Base-by-base conservation (phyloP, 495 filamentous ascomycete genomes). In the Podospora sp. region DNA sequence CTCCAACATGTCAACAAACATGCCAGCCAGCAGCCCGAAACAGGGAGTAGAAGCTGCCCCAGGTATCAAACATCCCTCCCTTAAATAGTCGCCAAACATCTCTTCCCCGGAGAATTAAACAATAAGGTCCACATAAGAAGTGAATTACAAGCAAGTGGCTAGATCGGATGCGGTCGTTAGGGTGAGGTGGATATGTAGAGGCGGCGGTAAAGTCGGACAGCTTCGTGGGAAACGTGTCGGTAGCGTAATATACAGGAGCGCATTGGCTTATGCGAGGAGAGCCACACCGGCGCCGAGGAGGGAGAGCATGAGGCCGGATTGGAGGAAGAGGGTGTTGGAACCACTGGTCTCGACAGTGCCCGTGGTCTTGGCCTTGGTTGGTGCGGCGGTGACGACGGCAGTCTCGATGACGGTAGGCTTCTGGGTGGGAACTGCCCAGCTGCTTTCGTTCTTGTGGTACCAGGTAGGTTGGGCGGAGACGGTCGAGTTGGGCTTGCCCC, bases 241-340 rank as follows among this genome's bases (percentile, higher is more conserved):
- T 46, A 33, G 40, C 40, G 40, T 18, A 24, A 1, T 62, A 6
- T 51, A 24, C 20, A 22, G 24, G 6, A 49, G 18, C 5, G 8
- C 6, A 9, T n/a, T 26, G 36, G 29, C 51, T 78, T 77, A 83
- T 36, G 74, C 77, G 49, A 85, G 69, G 59, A 85, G 69, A 66
- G 76, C 77, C 26, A 77, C 75, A 56, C 77, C 79, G 56, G 80
- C 74, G 24, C 77, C 82, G 21, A 85, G 59, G 22, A 77, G 74
- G 69, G 74, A 74, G 61, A 81, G 69, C 62, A 80, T 65, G n/a
- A 83, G 63, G 22, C 79, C 80, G 16, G 78, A 79, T 69, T 78
- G 79, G 18, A 78, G 71, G 16, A 76, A 68, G 51, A 81, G 68
- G 24, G 72, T 60, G 56, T 67, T 75, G 33, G 80, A 78, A 40